Percentiles rank a stretch among this genome's conserved stretches.
These are phyloP conservation scores for Xylariaceae sp. DNA, from an alignment of 2,329 filamentous ascomycete genomes.

Conservation along the genomic window DNA sequence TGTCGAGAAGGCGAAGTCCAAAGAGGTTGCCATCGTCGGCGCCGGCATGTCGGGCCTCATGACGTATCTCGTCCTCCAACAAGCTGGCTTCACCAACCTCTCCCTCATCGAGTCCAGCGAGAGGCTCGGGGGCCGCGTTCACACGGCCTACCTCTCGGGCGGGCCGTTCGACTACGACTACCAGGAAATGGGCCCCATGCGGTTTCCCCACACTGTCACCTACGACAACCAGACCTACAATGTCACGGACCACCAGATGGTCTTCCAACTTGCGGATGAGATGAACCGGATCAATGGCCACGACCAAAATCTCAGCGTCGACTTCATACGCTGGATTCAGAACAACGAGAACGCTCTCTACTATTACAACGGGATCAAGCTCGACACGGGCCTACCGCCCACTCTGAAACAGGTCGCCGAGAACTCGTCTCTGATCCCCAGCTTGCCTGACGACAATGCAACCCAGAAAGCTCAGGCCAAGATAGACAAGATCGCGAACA, in stretches of 20 bases:
- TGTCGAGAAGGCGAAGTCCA: slow-evolving; percentile 46
- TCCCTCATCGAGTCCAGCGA: slow-evolving; percentile 54
- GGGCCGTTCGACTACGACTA: slow-evolving; percentile 57
- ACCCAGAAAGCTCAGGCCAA: slow-evolving; percentile 29
- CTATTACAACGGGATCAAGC: slow-evolving; percentile 38
- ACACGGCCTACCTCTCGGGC: slow-evolving; percentile 54
- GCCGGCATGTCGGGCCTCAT: slow-evolving; percentile 60
- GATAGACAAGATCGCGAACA: slow-evolving; percentile 28
- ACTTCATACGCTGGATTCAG: slow-evolving; percentile 58
- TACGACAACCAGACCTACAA: slow-evolving; percentile 48
- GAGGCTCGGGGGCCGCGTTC: slow-evolving; percentile 56
- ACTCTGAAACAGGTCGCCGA: slow-evolving; percentile 38
- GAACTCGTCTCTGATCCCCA: slow-evolving; percentile 33
- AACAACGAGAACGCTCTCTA: slow-evolving; percentile 45
- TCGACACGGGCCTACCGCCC: slow-evolving; percentile 45
- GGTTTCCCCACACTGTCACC: slow-evolving; percentile 47
- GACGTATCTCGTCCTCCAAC: slow-evolving; percentile 43
- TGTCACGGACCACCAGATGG: slow-evolving; percentile 56
- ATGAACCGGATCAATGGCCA: slow-evolving; percentile 54
- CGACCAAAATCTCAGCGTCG: slow-evolving; percentile 38
- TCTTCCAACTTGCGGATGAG: slow-evolving; percentile 54
- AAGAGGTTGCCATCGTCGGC: slow-evolving; percentile 55
- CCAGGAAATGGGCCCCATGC: slow-evolving; percentile 60
- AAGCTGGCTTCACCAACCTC: slow-evolving; percentile 51
- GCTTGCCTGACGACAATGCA: slow-evolving; percentile 25